Conservation (phyloP, 495 filamentous ascomycete species). For the Apodospora peruviana region DNA sequence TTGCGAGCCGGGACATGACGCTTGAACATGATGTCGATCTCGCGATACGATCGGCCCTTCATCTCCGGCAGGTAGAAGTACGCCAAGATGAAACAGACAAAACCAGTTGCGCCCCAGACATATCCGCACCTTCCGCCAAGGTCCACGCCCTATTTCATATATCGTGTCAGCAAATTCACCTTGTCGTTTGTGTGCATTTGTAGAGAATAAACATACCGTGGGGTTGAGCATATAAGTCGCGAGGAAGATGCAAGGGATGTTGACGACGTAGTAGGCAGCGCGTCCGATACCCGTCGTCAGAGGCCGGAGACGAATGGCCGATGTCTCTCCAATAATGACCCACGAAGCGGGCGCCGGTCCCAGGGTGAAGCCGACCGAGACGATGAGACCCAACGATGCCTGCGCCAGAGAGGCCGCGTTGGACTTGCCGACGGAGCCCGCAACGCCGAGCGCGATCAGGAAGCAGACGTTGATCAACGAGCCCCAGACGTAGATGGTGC, state of each 20-base stretch:
- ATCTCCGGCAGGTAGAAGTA: constrained; percentile 31
- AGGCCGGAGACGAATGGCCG: constrained; percentile 50
- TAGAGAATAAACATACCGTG: constrained; percentile 11
- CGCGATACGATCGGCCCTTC: constrained; percentile 28
- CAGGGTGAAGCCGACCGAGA: constrained; percentile 49
- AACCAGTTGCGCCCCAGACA: constrained; percentile 25
- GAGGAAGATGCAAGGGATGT: constrained; percentile 51
- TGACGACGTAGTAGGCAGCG: constrained; percentile 45
- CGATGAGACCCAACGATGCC: constrained; percentile 50
- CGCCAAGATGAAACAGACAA: constrained; percentile 24
- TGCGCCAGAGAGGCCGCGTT: constrained; percentile 37
- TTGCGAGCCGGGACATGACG: constrained; percentile 47
- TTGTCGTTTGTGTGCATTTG: constrained; percentile 1
- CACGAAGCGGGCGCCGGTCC: constrained; percentile 50
- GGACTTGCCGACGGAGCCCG: constrained; percentile 31
- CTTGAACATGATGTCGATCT: constrained; percentile 35
- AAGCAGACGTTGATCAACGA: constrained; percentile 32
- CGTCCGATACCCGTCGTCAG: constrained; percentile 54
- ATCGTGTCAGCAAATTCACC: constrained; percentile 18
- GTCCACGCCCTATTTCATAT: constrained; percentile 28
- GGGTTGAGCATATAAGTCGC: constrained; percentile 46
- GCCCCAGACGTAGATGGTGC: constrained; percentile 44
- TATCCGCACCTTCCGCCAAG: constrained; percentile 50
- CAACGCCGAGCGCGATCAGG: constrained; percentile 41
- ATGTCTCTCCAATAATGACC: constrained; percentile 55